Evolutionary conservation across 2,329 filamentous ascomycete genomes (phyloP).

Genomic region (Stagonosporopsis vannaccii): DNA sequence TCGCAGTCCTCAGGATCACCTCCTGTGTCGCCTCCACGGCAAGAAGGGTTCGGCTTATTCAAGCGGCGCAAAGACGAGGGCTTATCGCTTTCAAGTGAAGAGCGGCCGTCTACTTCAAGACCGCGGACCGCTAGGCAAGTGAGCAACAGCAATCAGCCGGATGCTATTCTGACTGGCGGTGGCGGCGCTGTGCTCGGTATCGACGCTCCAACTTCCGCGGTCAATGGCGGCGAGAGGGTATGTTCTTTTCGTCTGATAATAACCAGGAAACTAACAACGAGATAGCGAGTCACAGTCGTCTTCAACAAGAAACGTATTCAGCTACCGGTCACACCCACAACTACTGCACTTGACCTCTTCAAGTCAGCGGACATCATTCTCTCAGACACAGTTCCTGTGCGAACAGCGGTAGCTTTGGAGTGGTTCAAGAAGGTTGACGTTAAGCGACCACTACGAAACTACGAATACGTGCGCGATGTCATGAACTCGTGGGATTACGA

Average conservation of each 20-base stretch:
- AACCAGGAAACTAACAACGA: slow-evolving; percentile 21
- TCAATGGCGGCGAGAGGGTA: slow-evolving; percentile 80
- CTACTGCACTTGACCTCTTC: slow-evolving; percentile 77
- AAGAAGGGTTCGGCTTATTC: slow-evolving; percentile 45
- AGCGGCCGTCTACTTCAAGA: slow-evolving; percentile 20
- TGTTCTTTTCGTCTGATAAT: slow-evolving; percentile 40
- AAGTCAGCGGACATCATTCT: slow-evolving; percentile 70
- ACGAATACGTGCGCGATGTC: slow-evolving; percentile 85
- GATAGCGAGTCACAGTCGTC: slow-evolving; percentile 73
- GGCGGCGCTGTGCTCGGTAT: slow-evolving; percentile 62
- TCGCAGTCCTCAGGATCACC: slow-evolving; percentile 35
- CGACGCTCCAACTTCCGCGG: slow-evolving; percentile 81
- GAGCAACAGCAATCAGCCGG: slow-evolving; percentile 33
- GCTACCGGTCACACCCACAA: slow-evolving; percentile 76
- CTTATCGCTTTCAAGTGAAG: slow-evolving; percentile 28
- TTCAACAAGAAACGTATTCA: slow-evolving; percentile 73
- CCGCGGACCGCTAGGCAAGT: slow-evolving; percentile 30
- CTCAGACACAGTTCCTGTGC: slow-evolving; percentile 68
- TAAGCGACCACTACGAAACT: slow-evolving; percentile 81
- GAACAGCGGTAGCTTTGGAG: slow-evolving; percentile 77
- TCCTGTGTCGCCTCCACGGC: slow-evolving; percentile 39
- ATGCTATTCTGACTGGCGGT: slow-evolving; percentile 53
- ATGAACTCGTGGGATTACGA: slow-evolving; percentile 94
- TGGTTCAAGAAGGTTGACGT: slow-evolving; percentile 77
- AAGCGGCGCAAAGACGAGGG: slow-evolving; percentile 44